Conservation (phyloP, 2,329 filamentous ascomycete species). For the Mycosphaerella arachidis region DNA sequence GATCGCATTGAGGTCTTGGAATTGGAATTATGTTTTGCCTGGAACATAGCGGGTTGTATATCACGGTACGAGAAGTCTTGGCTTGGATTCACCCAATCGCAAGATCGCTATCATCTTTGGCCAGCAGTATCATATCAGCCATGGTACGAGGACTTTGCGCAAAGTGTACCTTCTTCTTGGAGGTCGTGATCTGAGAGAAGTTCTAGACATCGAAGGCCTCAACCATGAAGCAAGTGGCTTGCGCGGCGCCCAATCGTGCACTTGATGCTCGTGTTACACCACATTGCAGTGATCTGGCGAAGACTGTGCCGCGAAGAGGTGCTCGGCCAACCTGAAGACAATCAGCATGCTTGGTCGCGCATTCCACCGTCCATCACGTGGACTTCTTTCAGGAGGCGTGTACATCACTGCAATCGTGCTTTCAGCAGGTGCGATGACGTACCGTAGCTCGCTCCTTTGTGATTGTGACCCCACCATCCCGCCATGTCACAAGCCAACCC, state of each 20-base stretch:
- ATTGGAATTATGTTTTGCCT: neutral
- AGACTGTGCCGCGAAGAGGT: too few species aligned
- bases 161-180: neutral
- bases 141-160: too few species aligned
- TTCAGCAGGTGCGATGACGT: too few species aligned
- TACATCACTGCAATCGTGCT: too few species aligned
- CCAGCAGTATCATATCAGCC: too few species aligned
- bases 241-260: neutral
- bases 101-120: too few species aligned
- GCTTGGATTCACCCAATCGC: neutral
- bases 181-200: neutral
- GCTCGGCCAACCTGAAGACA: too few species aligned
- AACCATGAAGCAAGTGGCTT: neutral
- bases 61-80: neutral
- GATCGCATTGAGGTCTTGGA: neutral
- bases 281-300: neutral
- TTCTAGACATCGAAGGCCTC: neutral
- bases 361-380: neutral
- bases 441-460: too few species aligned
- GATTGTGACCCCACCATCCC: neutral
- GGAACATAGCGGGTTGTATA: neutral
- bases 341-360: neutral
- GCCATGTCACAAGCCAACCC: neutral
- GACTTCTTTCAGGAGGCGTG: neutral
- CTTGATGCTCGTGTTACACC: neutral